Percentiles rank a stretch among this genome's conserved stretches.
These are phyloP conservation scores for Rhynchospora tenuis DNA, from an alignment of 176 grass and related monocot species.

Conservation along the genomic window DNA sequence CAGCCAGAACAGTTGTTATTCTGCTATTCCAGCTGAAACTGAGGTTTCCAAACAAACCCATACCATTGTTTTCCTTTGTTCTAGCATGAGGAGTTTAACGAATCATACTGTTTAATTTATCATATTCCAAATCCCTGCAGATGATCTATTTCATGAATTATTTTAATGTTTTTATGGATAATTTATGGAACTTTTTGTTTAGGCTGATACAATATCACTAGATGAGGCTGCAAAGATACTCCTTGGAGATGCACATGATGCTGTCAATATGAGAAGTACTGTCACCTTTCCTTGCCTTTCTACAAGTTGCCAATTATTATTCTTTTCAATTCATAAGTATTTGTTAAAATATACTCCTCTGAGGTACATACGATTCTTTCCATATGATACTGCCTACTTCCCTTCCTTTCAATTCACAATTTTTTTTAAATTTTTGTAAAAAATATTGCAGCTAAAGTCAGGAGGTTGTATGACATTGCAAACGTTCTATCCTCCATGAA, in stretches of 20 bases:
- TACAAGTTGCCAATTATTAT: not conserved
- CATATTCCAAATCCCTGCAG: not conserved
- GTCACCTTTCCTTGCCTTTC: conserved; percentile 2
- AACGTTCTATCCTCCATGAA: conserved; percentile 80
- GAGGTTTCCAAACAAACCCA: too few relatives aligned
- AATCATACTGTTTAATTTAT: not conserved
- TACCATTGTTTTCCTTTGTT: not conserved
- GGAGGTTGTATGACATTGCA: conserved; percentile 85
- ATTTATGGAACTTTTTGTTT: not conserved
- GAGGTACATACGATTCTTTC: not conserved
- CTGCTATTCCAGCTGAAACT: too few relatives aligned
- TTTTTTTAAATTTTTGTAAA: not conserved
- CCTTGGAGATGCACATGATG: conserved; percentile 61
- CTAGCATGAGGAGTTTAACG: not conserved
- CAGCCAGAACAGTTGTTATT: too few relatives aligned
- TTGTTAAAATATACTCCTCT: too few relatives aligned
- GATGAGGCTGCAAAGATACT: conserved; percentile 71
- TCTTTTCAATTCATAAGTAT: not conserved
- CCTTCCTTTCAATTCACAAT: not conserved
- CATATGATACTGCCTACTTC: not conserved
- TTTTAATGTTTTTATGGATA: not conserved
- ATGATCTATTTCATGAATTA: not conserved
- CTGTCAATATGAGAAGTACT: conserved; percentile 84
- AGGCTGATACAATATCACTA: conserved; percentile 61
- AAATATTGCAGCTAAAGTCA: conserved; percentile 61